These are phyloP conservation scores for Anthracocystis walkeri DNA, from an alignment of 1,284 basidiomycete species.

Conservation along the genomic window DNA sequence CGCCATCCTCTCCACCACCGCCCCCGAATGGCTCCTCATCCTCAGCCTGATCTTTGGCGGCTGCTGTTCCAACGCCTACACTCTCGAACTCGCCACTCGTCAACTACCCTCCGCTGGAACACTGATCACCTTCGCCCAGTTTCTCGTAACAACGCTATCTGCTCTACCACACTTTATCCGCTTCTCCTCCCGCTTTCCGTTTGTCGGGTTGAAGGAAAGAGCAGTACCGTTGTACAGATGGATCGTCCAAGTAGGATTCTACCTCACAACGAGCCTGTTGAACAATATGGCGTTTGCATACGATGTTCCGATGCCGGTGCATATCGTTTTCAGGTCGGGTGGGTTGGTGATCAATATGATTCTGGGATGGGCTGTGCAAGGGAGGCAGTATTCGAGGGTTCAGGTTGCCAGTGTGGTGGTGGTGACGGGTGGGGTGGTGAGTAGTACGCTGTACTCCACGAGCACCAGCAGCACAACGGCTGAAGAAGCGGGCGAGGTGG, in stretches of 20 bases:
- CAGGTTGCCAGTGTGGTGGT: constrained; percentile 76
- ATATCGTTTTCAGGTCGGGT: constrained; percentile 93
- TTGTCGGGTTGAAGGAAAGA: constrained; percentile 27
- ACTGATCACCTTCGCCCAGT: constrained; percentile 66
- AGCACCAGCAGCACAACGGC: constrained; percentile 43
- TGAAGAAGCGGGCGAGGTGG: constrained; percentile 8
- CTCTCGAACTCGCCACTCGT: constrained; percentile 61
- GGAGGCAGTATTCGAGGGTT: constrained; percentile 66
- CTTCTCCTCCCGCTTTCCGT: constrained; percentile 1
- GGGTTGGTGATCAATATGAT: constrained; percentile 85
- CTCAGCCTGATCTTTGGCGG: constrained; percentile 68
- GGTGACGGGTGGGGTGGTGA: constrained; percentile 83
- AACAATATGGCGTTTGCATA: constrained; percentile 91
- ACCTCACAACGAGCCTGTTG: constrained; percentile 82
- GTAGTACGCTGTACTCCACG: constrained; percentile 81
- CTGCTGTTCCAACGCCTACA: constrained; percentile 67
- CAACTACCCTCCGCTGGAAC: constrained; percentile 60
- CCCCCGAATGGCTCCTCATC: constrained; percentile 55
- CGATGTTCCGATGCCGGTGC: constrained; percentile 87
- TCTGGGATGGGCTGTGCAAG: constrained; percentile 76
- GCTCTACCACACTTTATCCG: constrained; percentile 52
- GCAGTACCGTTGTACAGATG: constrained; percentile 81
- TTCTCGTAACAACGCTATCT: constrained; percentile 58
- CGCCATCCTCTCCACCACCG: constrained; percentile 29
- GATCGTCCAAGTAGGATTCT: constrained; percentile 83